These are phyloP conservation scores for Coemansia sp. DNA, from an alignment of 192 early-diverging fungal genomes.

Conservation along the genomic window DNA sequence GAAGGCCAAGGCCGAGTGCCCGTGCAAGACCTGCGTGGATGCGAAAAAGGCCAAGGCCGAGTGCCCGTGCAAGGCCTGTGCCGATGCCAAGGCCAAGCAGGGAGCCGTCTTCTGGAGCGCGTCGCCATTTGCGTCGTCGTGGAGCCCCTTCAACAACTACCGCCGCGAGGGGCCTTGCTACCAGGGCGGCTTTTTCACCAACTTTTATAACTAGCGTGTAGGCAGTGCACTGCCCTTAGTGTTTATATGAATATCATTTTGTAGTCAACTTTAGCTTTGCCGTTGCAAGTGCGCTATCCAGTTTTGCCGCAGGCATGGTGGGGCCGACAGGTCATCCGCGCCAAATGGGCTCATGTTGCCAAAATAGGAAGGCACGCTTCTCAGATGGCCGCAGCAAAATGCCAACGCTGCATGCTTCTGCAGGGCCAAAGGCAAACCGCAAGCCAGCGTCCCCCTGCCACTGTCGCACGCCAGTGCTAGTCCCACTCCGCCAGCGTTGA, in stretches of 20 bases:
- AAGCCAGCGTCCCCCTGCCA: not conserved
- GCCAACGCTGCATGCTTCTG: not conserved
- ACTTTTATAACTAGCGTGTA: conserved; percentile 30
- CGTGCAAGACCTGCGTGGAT: conserved; percentile 8
- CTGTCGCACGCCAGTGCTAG: not conserved
- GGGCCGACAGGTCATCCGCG: not conserved
- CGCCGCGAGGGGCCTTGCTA: conserved; percentile 51
- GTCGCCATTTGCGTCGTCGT: conserved; percentile 52
- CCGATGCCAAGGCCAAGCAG: conserved; percentile 14
- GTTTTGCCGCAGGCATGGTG: not conserved
- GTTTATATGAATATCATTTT: conserved; percentile 15
- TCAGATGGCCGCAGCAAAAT: conserved; percentile 1
- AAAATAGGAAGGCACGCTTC: not conserved
- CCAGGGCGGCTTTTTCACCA: conserved; percentile 45
- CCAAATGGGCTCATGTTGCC: not conserved
- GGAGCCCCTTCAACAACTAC: conserved; percentile 57
- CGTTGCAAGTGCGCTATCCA: not conserved
- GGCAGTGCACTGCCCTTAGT: not conserved
- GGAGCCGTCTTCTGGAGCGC: conserved; percentile 27
- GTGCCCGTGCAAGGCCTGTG: conserved; percentile 20
- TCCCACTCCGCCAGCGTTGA: not conserved
- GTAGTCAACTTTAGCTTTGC: not conserved
- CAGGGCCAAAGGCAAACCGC: not conserved
- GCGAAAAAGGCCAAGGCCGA: not conserved
- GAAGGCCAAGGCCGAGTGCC: conserved; percentile 3